phyloP scores from a whole-genome alignment of 192 early-diverging fungal genomes.

The Coemansia javaensis region DNA sequence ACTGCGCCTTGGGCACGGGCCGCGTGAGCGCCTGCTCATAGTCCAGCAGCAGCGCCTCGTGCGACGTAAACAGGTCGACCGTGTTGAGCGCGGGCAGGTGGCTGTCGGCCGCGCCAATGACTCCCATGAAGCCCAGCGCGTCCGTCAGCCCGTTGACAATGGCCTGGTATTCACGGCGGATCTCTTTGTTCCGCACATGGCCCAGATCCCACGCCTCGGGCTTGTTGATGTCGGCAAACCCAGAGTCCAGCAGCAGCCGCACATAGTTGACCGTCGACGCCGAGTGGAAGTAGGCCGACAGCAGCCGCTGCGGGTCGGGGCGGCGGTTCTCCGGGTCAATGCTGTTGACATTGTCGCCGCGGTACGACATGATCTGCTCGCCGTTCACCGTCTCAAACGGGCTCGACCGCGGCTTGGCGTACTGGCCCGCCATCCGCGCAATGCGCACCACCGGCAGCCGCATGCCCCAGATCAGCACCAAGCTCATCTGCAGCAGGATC shows the following conservation, averaged over 20 bases:
- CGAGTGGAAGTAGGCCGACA: constrained; percentile 96
- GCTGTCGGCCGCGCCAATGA: constrained; percentile 79
- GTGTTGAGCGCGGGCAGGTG: constrained; percentile 57
- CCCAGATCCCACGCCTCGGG: constrained; percentile 84
- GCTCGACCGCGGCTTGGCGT: constrained; percentile 95
- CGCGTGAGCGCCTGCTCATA: constrained; percentile 88
- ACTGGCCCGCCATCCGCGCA: constrained; percentile 98
- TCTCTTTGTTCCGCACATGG: constrained; percentile 75
- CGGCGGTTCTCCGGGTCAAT: constrained; percentile 77
- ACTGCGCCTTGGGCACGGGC: constrained; percentile 43
- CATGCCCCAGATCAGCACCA: constrained; percentile 91
- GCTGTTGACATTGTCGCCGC: constrained; percentile 98
- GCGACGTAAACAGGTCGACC: constrained; percentile 90
- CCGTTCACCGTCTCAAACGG: constrained; percentile 85
- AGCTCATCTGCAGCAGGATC: constrained; percentile 94
- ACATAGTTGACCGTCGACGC: constrained; percentile 95
- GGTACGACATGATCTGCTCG: constrained; percentile 76
- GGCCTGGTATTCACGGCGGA: constrained; percentile 81
- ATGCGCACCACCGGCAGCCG: constrained; percentile 91
- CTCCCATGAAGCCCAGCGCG: constrained; percentile 90
- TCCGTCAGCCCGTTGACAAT: constrained; percentile 86
- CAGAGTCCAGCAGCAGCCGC: constrained; percentile 72
- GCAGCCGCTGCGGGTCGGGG: constrained; percentile 89
- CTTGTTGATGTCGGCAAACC: constrained; percentile 90
- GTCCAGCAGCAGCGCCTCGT: constrained; percentile 93